A percentile compares a stretch with the other conserved stretches of the same genome.
Conservation (phyloP, 2,329 filamentous ascomycete species). For the Diaporthe citriasiana region DNA sequence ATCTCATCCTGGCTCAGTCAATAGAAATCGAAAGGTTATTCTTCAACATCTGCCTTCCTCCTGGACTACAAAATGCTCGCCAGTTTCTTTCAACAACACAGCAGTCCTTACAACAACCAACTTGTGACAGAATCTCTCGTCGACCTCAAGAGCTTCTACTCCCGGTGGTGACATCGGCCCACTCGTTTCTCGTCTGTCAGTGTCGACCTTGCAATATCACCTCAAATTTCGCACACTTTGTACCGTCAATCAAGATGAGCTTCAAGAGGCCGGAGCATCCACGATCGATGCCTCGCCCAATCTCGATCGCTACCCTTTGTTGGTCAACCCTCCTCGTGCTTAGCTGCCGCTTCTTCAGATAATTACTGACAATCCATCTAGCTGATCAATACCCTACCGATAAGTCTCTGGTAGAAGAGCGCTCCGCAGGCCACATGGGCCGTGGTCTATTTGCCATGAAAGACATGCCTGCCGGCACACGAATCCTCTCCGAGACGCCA, state of each 20-base stretch:
- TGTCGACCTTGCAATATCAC: no score
- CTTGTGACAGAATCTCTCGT: neutral
- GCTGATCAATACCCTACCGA: neutral
- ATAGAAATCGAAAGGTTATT: neutral
- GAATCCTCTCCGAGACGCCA: conserved; percentile 36
- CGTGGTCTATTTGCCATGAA: conserved; percentile 31
- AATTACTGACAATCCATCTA: neutral
- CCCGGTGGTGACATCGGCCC: neutral
- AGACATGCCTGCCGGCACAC: conserved; percentile 35
- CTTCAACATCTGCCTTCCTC: neutral
- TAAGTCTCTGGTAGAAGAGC: neutral
- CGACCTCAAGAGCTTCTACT: neutral
- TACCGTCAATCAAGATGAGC: neutral
- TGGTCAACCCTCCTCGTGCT: no score
- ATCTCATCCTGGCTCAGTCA: neutral
- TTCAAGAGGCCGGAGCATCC: neutral
- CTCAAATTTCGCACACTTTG: neutral
- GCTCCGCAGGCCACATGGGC: conserved; percentile 34
- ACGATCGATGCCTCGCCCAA: neutral
- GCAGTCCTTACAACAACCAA: neutral
- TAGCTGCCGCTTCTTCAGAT: neutral
- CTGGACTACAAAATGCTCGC: neutral
- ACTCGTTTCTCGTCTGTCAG: no score
- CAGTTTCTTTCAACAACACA: neutral
- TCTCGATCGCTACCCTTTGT: neutral